Conservation (phyloP, 108 stramenopile genomes). For the Cyclotella cryptica region DNA sequence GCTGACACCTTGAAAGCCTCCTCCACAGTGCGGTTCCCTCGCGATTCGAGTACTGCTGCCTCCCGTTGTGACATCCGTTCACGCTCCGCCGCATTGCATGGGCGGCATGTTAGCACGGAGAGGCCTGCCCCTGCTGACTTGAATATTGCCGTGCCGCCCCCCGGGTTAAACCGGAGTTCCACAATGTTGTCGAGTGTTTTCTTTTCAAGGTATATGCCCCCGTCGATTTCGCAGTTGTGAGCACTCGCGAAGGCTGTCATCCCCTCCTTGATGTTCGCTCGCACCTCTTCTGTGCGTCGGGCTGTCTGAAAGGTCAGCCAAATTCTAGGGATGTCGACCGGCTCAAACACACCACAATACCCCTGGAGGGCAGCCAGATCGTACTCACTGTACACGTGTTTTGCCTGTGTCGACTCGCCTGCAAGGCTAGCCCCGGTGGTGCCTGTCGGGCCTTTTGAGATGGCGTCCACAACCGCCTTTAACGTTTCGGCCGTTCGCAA, state of each 20-base stretch:
- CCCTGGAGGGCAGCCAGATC: background rate
- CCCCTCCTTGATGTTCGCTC: background rate
- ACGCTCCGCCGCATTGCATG: background rate
- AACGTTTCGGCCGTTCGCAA: background rate
- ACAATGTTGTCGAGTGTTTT: background rate
- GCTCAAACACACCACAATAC: background rate
- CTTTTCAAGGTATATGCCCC: background rate
- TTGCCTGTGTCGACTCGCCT: background rate
- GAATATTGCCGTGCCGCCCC: background rate
- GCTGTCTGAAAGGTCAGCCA: background rate
- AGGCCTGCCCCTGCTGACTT: background rate
- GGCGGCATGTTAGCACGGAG: background rate
- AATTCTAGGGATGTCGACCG: background rate
- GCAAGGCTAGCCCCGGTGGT: background rate
- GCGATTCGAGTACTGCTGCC: background rate
- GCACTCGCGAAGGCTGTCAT: background rate
- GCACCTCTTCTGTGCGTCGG: background rate
- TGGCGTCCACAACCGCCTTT: background rate
- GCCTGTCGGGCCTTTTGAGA: background rate
- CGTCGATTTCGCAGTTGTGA: background rate
- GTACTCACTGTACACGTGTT: background rate
- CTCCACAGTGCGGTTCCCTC: background rate
- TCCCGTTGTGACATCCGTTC: background rate
- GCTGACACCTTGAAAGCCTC: background rate
- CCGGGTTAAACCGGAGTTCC: background rate